Conservation (phyloP, 306 rosid genomes). For the Gynostemma pentaphyllum region DNA sequence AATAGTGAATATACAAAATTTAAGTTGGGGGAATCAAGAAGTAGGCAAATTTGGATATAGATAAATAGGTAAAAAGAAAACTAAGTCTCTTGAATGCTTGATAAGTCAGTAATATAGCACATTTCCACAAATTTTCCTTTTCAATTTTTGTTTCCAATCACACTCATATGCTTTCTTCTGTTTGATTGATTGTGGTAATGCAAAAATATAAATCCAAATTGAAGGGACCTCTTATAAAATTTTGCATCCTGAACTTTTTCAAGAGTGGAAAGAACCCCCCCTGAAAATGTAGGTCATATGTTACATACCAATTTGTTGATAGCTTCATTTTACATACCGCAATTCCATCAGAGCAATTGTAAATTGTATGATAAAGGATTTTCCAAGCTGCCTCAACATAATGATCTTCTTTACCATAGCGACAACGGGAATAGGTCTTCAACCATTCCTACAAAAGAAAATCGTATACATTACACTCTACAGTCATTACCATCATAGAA, state of each 20-base stretch:
- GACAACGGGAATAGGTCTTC: conserved; percentile 56
- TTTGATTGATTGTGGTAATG: not conserved
- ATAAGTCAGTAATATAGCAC: too few relatives aligned
- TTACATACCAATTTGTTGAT: not conserved
- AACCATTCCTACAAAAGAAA: conserved; percentile 60
- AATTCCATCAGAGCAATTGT: conserved; percentile 79
- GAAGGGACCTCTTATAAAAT: not conserved
- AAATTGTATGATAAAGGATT: conserved; percentile 77
- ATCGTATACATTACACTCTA: conserved; percentile 4
- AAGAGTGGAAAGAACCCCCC: not conserved
- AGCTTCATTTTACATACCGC: conserved; percentile 42
- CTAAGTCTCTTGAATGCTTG: too few relatives aligned
- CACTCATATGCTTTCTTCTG: not conserved
- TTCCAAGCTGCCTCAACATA: conserved; percentile 80
- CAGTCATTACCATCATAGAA: not conserved
- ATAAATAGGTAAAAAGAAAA: too few relatives aligned
- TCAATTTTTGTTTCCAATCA: too few relatives aligned
- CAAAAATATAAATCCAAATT: not conserved
- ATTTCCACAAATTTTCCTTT: too few relatives aligned
- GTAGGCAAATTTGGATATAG: too few relatives aligned
- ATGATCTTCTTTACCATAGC: conserved; percentile 65
- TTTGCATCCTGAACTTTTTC: not conserved
- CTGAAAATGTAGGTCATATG: not conserved
- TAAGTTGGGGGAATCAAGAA: too few relatives aligned
- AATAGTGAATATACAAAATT: too few relatives aligned